These are phyloP conservation scores for Aphanomyces invadans DNA, from an alignment of 352 stramenopile species.

Conservation along the genomic window DNA sequence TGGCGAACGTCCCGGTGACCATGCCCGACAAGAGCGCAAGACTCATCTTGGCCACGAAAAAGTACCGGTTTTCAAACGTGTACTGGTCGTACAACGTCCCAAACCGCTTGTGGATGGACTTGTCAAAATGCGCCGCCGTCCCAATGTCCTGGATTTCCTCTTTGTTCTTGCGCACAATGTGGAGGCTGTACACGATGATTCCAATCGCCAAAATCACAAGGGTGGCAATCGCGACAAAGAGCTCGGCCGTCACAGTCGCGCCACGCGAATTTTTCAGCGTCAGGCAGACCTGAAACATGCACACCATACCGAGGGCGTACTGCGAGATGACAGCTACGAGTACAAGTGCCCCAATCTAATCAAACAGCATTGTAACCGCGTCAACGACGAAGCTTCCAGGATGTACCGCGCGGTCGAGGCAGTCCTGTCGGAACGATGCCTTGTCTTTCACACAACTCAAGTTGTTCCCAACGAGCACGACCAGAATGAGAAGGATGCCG, in stretches of 20 bases:
- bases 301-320: conserved; percentile 79
- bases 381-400: too few relatives aligned
- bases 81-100: conserved; percentile 82
- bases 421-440: conserved; percentile 61
- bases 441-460: conserved; percentile 28
- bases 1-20: conserved; percentile 47
- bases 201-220: conserved; percentile 41
- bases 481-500: conserved; percentile 50
- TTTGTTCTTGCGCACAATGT: conserved; percentile 67
- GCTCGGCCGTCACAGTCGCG: conserved; percentile 51
- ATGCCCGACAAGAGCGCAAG: conserved; percentile 53
- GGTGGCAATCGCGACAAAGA: conserved; percentile 34
- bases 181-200: conserved; percentile 70
- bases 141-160: conserved; percentile 69
- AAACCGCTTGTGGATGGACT: conserved; percentile 73
- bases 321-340: conserved; percentile 70
- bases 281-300: conserved; percentile 61
- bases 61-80: conserved; percentile 82
- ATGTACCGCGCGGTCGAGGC: conserved; percentile 72
- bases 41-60: conserved; percentile 77
- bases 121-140: conserved; percentile 68
- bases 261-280: background rate
- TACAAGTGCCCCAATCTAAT: conserved; percentile 57
- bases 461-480: conserved; percentile 50
- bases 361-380: too few relatives aligned